Base-by-base conservation (phyloP, 257 asterid species). In the Gentiana straminea region DNA sequence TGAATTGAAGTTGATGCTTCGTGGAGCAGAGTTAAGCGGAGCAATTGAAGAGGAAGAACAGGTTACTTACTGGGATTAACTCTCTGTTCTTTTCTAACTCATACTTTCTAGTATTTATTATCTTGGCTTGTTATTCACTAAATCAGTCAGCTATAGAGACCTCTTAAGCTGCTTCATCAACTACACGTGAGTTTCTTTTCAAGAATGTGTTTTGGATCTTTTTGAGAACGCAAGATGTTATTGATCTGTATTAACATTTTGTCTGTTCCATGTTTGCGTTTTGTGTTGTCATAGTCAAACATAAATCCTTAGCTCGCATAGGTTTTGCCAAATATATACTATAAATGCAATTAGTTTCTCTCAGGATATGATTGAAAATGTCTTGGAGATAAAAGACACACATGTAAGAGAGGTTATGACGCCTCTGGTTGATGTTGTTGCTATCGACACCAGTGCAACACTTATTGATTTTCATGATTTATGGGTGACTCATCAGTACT, bases 41-140 rank as follows among this genome's bases (percentile, higher is more conserved):
- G 99, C 99, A 59, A 92, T 92, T 11, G 97, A 92, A 75, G 99
- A 92, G 81, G 99, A 92, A 79, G 99, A 92, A 64, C 99, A 92
- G 94, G 97, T 88, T 72, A 43, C 33, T 55, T 41, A 32, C 7
- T 47, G 47, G 8, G 46, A 46, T 15, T 45, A 2, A 3, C 47
- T 64, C 35, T 6, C 7, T 36, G 11, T 38, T 50, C n/a, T 54
- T 72, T 46, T 11, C 49, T 36, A 24, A 24, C 24, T 24, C 24
- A 24, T 24, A 24, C 24, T 24, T 24, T 24, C 24, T 0, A 7
- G 46, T 41, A 7, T 10, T 33, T 24, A 11, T 13, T 51, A 41
- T 35, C 5, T 51, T 35, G 49, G 48, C 53, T 49, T 50, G 8
- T 34, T 54, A 13, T 46, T 51, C 66, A 2, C 58, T 51, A 58